phyloP scores from a whole-genome alignment of 2,329 filamentous ascomycete genomes.

The Epichloe hybrida region DNA sequence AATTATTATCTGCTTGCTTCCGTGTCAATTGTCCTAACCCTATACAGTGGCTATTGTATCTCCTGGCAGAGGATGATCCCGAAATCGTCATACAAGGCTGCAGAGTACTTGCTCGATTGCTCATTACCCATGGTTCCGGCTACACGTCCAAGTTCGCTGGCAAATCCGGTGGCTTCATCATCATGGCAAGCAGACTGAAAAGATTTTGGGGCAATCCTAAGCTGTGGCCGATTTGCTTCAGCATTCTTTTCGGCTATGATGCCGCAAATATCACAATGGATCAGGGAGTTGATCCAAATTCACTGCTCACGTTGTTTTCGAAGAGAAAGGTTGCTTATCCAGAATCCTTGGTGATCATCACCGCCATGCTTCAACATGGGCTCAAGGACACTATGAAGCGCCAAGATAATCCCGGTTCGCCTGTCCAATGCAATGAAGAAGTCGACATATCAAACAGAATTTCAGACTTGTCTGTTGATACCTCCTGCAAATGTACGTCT shows the following conservation, averaged over 20 bases:
- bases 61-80: constrained; percentile 75
- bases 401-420: constrained; percentile 46
- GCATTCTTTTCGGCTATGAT: constrained; percentile 76
- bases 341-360: constrained; percentile 67
- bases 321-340: constrained; percentile 57
- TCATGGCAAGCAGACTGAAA: constrained; percentile 71
- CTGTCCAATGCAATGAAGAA: constrained; percentile 15
- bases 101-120: constrained; percentile 70
- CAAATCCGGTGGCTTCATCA: constrained; percentile 76
- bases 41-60: constrained; percentile 71
- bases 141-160: constrained; percentile 75
- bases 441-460: neutral
- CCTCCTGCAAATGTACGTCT: neutral
- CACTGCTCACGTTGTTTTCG: constrained; percentile 61
- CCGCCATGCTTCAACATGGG: constrained; percentile 76
- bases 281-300: constrained; percentile 59
- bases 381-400: constrained; percentile 56
- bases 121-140: constrained; percentile 66
- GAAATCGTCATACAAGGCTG: constrained; percentile 69
- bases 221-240: constrained; percentile 79
- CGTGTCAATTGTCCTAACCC: constrained; percentile 7
- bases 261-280: constrained; percentile 62
- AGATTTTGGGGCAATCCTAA: constrained; percentile 79
- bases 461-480: neutral
- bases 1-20: neutral